Conservation (phyloP, 441 rosid species). For the Erodium moschatum region DNA sequence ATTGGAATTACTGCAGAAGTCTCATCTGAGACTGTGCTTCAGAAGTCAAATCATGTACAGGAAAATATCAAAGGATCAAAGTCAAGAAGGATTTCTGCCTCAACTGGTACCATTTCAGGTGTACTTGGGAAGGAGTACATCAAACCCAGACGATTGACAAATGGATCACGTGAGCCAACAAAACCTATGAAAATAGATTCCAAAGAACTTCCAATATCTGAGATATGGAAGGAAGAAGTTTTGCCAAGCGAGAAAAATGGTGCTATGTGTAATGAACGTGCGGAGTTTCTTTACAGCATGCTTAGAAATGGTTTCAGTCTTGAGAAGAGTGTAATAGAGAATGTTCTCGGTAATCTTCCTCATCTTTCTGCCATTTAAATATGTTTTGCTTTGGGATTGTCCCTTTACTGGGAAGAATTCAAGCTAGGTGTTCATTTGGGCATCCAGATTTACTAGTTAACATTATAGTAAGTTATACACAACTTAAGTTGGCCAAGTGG, state of each 20-base stretch:
- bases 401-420: neutral
- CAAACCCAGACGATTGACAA: constrained; percentile 26
- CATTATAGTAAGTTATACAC: neutral
- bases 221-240: constrained; percentile 31
- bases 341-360: constrained; percentile 38
- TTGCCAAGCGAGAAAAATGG: constrained; percentile 14
- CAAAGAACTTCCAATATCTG: constrained; percentile 32
- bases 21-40: constrained; percentile 14
- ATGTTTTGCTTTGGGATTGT: neutral
- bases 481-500: too few species aligned
- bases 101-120: constrained; percentile 43
- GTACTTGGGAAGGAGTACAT: constrained; percentile 41
- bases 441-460: neutral
- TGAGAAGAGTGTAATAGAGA: constrained; percentile 34
- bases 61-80: constrained; percentile 20
- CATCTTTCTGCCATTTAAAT: neutral
- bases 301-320: constrained; percentile 54
- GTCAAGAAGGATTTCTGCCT: constrained; percentile 30
- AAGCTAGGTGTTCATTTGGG: neutral
- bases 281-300: constrained; percentile 45
- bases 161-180: constrained; percentile 25
- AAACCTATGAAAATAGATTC: constrained; percentile 46
- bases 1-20: constrained; percentile 16
- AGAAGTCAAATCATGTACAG: constrained; percentile 15
- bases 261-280: constrained; percentile 28